phyloP scores from a whole-genome alignment of 768 basidiomycete species.

The Hemileccinum rubropunctum region DNA sequence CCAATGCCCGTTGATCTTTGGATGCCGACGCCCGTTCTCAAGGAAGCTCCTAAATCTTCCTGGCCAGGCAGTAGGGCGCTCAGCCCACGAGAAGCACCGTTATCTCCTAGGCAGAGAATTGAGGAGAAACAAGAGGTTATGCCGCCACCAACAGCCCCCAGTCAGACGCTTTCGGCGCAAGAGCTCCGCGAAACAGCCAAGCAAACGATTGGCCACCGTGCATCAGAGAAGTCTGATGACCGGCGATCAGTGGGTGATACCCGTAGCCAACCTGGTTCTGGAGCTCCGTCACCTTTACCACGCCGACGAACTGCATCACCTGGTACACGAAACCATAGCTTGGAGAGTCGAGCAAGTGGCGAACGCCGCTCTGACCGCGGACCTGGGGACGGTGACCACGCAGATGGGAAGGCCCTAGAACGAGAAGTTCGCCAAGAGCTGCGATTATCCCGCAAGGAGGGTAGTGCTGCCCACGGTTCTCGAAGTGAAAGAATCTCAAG shows the following conservation, averaged over 20 bases:
- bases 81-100: slow-evolving; percentile 33
- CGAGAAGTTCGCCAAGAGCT: slow-evolving; percentile 47
- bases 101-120: slow-evolving; percentile 39
- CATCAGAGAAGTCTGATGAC: slow-evolving; percentile 40
- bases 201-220: slow-evolving; percentile 49
- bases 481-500: slow-evolving; percentile 48
- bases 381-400: slow-evolving; percentile 40
- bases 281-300: slow-evolving; percentile 50
- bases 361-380: slow-evolving; percentile 59
- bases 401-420: slow-evolving; percentile 54
- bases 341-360: slow-evolving; percentile 70
- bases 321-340: slow-evolving; percentile 61
- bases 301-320: slow-evolving; percentile 67
- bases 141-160: slow-evolving; percentile 77
- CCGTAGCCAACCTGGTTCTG: slow-evolving; percentile 50
- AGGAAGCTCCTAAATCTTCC: slow-evolving; percentile 19
- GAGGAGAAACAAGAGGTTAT: slow-evolving; percentile 52
- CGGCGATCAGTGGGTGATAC: slow-evolving; percentile 34
- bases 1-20: slow-evolving; percentile 17
- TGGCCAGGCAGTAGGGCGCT: slow-evolving; percentile 15
- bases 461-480: slow-evolving; percentile 51
- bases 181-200: slow-evolving; percentile 80
- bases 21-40: slow-evolving; percentile 11
- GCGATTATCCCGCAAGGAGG: slow-evolving; percentile 41
- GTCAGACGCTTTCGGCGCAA: slow-evolving; percentile 75